These are phyloP conservation scores for Aureobasidium sp. DNA, from an alignment of 2,329 filamentous ascomycete genomes.

Conservation along the genomic window DNA sequence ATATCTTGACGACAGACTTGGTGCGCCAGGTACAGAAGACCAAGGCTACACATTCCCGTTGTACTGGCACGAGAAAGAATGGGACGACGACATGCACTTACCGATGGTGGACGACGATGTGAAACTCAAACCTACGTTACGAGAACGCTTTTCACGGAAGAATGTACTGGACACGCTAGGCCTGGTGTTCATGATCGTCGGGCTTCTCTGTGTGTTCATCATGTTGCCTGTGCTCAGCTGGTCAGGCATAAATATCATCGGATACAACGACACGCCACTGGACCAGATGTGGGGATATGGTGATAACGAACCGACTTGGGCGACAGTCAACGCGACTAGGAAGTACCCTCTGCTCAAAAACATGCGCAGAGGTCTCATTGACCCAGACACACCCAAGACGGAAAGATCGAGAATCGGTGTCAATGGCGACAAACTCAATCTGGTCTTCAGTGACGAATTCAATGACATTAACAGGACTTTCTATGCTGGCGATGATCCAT, in stretches of 20 bases:
- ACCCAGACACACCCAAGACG: slow-evolving; percentile 44
- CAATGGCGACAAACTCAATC: slow-evolving; percentile 39
- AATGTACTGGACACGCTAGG: slow-evolving; percentile 39
- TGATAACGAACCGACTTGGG: slow-evolving; percentile 31
- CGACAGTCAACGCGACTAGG: slow-evolving; percentile 40
- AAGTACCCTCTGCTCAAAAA: slow-evolving; percentile 43
- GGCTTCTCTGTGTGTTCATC: slow-evolving; percentile 45
- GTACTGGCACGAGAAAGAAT: slow-evolving; percentile 45
- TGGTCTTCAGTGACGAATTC: slow-evolving; percentile 54
- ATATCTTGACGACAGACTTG: slow-evolving; percentile 42
- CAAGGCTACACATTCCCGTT: slow-evolving; percentile 39
- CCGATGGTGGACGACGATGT: slow-evolving; percentile 45
- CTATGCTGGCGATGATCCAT: slow-evolving; percentile 52
- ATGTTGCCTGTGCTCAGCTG: slow-evolving; percentile 45
- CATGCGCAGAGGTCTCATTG: slow-evolving; percentile 43
- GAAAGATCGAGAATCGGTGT: slow-evolving; percentile 41
- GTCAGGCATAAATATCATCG: slow-evolving; percentile 33
- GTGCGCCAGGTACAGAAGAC: slow-evolving; percentile 37
- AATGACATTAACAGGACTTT: slow-evolving; percentile 48
- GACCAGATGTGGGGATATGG: slow-evolving; percentile 31
- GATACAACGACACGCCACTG: slow-evolving; percentile 34
- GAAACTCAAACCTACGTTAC: slow-evolving; percentile 35
- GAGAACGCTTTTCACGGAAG: slow-evolving; percentile 40
- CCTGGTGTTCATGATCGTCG: slow-evolving; percentile 39
- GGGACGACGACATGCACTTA: slow-evolving; percentile 50